Base-by-base conservation (phyloP, 2,329 filamentous ascomycete species). In the Curvularia sp. region DNA sequence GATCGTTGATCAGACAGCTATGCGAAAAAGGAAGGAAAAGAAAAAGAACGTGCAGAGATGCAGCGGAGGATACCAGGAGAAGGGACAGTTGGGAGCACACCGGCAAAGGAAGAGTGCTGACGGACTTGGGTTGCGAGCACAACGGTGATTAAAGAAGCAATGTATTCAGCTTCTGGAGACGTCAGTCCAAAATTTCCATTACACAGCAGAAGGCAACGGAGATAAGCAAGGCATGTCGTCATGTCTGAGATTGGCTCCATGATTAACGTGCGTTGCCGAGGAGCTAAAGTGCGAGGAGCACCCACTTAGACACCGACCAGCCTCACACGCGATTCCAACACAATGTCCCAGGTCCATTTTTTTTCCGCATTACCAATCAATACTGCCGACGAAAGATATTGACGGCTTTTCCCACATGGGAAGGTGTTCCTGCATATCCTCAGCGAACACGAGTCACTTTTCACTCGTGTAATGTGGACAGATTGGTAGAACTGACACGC, bases 141-240 rank as follows among this genome's bases (percentile, higher is more conserved):
- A 36, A 13, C 49, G 10, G 48, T 53, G 49, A 34, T 15, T 12
- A 30, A 25, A 27, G 3, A 45, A 46, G 27, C 12, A 21, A 46
- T 39, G 27, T 18, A 12, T n/a, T 34, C 39, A 27, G 8, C 23
- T 10, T 15, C 38, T 21, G 51, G 55, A 19, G 55, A 53, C 49
- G 52, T 36, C 30, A 23, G 15, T 23, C 45, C 53, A 53, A 55
- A 54, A 34, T 45, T 42, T 38, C 18, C 19, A 39, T 57, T 59
- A 57, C 50, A 63, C 57, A 63, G 49, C 34, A 60, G 58, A 53
- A 60, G 55, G 55, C 50, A 60, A 53, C 63, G 63, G 63, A 65
- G 53, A 55, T 65, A 65, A 61, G 52, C 32, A 27, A 13, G 19
- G 32, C 47, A 62, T 55, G 49, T 55, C 58, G 60, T 65, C 63